Conservation (phyloP, 441 rosid genomes). For the Pelargonium australe region DNA sequence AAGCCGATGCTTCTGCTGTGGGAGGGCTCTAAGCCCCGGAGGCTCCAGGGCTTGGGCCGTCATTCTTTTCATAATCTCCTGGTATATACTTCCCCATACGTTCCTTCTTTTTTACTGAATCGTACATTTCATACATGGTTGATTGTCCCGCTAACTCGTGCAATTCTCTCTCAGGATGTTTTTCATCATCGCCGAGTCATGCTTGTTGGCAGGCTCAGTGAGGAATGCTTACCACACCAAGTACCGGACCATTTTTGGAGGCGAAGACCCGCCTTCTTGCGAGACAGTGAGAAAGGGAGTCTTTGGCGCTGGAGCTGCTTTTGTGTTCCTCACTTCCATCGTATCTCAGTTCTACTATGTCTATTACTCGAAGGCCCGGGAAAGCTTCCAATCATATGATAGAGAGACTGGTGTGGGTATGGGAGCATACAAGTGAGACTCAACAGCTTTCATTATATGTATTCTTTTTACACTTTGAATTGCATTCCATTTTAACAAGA, state of each 20-base stretch:
- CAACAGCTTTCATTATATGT: background rate
- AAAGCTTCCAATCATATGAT: constrained; percentile 13
- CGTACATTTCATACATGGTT: constrained; percentile 18
- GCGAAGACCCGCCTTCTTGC: constrained; percentile 42
- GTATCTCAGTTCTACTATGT: constrained; percentile 54
- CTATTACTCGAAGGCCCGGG: constrained; percentile 44
- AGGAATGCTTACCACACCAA: constrained; percentile 70
- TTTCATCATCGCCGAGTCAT: constrained; percentile 57
- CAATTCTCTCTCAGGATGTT: constrained; percentile 36
- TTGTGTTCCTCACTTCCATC: constrained; percentile 47
- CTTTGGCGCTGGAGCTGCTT: constrained; percentile 62
- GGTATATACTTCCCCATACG: constrained; percentile 31
- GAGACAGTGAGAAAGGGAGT: constrained; percentile 58
- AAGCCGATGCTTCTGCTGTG: constrained; percentile 72
- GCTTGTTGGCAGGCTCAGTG: constrained; percentile 60
- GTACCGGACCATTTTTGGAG: constrained; percentile 48
- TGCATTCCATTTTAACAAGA: too few relatives aligned
- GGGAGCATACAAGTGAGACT: constrained; percentile 1
- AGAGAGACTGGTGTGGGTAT: constrained; percentile 3
- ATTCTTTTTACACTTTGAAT: too few relatives aligned
- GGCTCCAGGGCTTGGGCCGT: constrained; percentile 71
- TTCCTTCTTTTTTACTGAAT: too few relatives aligned
- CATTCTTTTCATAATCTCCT: constrained; percentile 63
- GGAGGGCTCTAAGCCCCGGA: constrained; percentile 64
- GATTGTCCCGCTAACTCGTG: background rate